Evolutionary conservation across 208 protist genomes (phyloP).

Genomic region (Entamoeba histolytica): DNA sequence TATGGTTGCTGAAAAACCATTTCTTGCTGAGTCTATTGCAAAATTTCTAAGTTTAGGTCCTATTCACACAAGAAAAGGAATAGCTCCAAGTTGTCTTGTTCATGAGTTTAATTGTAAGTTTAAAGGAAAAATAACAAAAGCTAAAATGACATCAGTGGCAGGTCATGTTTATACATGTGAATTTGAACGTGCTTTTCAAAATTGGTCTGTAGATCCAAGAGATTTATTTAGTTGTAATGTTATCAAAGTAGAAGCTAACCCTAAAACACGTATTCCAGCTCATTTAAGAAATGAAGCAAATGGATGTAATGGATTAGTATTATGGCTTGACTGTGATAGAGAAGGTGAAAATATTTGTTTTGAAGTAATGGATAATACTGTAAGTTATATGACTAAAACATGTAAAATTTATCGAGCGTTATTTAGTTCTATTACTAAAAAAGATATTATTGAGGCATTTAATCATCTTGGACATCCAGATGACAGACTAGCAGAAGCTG

Average conservation of each 20-base stretch:
- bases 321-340: constrained; percentile 77
- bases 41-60: neutral
- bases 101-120: neutral
- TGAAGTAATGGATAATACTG: constrained; percentile 59
- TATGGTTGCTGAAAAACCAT: constrained; percentile 26
- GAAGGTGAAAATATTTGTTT: constrained; percentile 89
- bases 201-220: neutral
- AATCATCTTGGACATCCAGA: constrained; percentile 56
- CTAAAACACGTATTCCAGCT: neutral
- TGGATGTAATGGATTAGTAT: constrained; percentile 47
- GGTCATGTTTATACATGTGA: constrained; percentile 19
- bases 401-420: constrained; percentile 53
- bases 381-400: constrained; percentile 18
- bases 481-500: constrained; percentile 58
- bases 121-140: neutral
- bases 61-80: neutral
- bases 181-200: constrained; percentile 1
- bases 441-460: constrained; percentile 57
- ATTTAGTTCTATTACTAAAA: constrained; percentile 54
- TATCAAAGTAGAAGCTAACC: neutral
- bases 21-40: constrained; percentile 14
- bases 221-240: constrained; percentile 5
- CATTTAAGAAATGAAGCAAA: neutral
- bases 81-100: neutral
- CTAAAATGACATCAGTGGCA: constrained; percentile 10